A percentile compares a stretch with the other conserved stretches of the same genome.
Conservation (phyloP, 495 filamentous ascomycete genomes). For the Penicillium alfredii region DNA sequence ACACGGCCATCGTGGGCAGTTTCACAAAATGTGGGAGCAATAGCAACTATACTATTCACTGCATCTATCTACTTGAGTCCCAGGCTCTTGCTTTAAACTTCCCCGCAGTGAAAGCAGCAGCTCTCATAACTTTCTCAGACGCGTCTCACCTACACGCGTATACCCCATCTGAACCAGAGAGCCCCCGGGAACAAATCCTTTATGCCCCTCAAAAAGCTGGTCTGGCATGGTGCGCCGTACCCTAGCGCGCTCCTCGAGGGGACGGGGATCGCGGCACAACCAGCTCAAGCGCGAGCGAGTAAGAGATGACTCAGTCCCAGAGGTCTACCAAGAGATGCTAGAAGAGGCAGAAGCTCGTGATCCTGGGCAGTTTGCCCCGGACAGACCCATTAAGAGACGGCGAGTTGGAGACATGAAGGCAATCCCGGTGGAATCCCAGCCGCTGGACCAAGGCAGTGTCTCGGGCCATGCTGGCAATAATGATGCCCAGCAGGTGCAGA, state of each 20-base stretch:
- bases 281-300: slow-evolving; percentile 7
- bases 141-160: slow-evolving; percentile 2
- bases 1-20: too few species aligned
- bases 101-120: too few species aligned
- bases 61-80: too few species aligned
- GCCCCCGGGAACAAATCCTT: slow-evolving; percentile 5
- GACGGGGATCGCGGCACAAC: slow-evolving; percentile 11
- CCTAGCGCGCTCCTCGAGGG: slow-evolving; percentile 12
- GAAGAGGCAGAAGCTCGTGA: slow-evolving; percentile 51
- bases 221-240: slow-evolving; percentile 21
- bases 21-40: not conserved
- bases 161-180: not conserved
- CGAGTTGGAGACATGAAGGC: slow-evolving; percentile 29
- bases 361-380: slow-evolving; percentile 23
- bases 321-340: slow-evolving; percentile 64
- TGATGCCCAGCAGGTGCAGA: slow-evolving; percentile 28
- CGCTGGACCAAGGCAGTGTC: slow-evolving; percentile 7
- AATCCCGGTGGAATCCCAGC: slow-evolving; percentile 8
- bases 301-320: slow-evolving; percentile 34
- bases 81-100: too few species aligned
- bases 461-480: slow-evolving; percentile 8
- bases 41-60: not conserved
- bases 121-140: not conserved
- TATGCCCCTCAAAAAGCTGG: slow-evolving; percentile 3
- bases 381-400: slow-evolving; percentile 41